A percentile compares a stretch with the other conserved stretches of the same genome.
These are phyloP conservation scores for Aspergillus ruber DNA, from an alignment of 2,329 filamentous ascomycete genomes.

Conservation along the genomic window DNA sequence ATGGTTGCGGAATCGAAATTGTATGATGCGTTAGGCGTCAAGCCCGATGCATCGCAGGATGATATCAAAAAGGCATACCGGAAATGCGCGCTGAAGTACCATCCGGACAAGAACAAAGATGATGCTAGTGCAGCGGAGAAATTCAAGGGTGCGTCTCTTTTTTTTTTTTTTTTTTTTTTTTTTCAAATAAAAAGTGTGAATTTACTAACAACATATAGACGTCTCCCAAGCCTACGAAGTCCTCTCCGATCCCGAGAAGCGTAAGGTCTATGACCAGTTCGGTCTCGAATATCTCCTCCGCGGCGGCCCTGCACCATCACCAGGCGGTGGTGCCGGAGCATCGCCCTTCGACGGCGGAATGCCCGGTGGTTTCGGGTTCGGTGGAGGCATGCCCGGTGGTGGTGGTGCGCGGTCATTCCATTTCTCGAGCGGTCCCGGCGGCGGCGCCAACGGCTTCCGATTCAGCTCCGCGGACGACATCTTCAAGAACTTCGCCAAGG, in stretches of 20 bases:
- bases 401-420: constrained; percentile 44
- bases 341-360: constrained; percentile 52
- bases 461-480: constrained; percentile 81
- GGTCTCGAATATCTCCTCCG: constrained; percentile 87
- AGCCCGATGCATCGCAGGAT: constrained; percentile 75
- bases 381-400: constrained; percentile 38
- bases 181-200: background rate
- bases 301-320: constrained; percentile 64
- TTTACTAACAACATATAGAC: constrained; percentile 46
- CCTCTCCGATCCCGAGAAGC: constrained; percentile 92
- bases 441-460: constrained; percentile 57
- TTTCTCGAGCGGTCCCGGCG: constrained; percentile 46
- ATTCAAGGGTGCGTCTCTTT: constrained; percentile 64
- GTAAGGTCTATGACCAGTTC: constrained; percentile 89
- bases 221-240: constrained; percentile 97
- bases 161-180: constrained; percentile 4
- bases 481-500: constrained; percentile 75
- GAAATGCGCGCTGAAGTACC: constrained; percentile 83
- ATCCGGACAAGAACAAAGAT: constrained; percentile 97
- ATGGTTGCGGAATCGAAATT: constrained; percentile 97
- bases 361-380: constrained; percentile 47
- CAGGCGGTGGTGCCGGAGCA: constrained; percentile 46
- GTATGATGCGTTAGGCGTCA: constrained; percentile 78
- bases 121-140: constrained; percentile 79
- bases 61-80: constrained; percentile 90